Evolutionary conservation across 352 stramenopile genomes (phyloP).

Genomic region (Thraustotheca clavata): DNA sequence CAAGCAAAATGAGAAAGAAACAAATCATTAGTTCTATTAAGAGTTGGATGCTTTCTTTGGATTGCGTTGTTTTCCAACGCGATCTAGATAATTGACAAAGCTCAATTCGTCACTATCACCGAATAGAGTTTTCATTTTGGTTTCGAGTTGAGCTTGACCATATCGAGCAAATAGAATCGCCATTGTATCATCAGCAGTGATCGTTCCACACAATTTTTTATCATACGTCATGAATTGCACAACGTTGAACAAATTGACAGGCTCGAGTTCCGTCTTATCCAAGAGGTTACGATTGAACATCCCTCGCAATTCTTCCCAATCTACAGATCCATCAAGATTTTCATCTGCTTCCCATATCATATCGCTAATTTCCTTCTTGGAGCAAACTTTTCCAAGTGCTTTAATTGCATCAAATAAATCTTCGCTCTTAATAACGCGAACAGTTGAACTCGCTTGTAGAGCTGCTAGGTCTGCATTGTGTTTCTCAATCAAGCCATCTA

Average conservation of each 20-base stretch:
- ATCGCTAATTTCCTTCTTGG: conserved; percentile 94
- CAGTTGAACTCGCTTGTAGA: conserved; percentile 27
- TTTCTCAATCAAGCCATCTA: conserved; percentile 53
- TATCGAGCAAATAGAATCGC: conserved; percentile 95
- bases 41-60: neutral
- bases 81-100: conserved; percentile 74
- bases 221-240: conserved; percentile 98
- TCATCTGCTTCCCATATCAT: conserved; percentile 99
- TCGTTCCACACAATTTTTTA: conserved; percentile 89
- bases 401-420: conserved; percentile 93
- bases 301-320: conserved; percentile 93
- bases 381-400: conserved; percentile 84
- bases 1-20: neutral
- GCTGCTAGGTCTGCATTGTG: conserved; percentile 34
- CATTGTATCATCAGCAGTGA: conserved; percentile 97
- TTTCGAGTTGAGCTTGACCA: conserved; percentile 80
- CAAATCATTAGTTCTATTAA: neutral
- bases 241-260: conserved; percentile 93
- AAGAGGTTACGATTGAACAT: conserved; percentile 97
- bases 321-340: conserved; percentile 91
- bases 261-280: conserved; percentile 93
- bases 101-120: conserved; percentile 75
- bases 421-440: conserved; percentile 79
- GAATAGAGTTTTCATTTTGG: conserved; percentile 88
- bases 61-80: conserved; percentile 56